phyloP scores from a whole-genome alignment of 2,329 filamentous ascomycete species.

The Chrysoporthe puriensis region DNA sequence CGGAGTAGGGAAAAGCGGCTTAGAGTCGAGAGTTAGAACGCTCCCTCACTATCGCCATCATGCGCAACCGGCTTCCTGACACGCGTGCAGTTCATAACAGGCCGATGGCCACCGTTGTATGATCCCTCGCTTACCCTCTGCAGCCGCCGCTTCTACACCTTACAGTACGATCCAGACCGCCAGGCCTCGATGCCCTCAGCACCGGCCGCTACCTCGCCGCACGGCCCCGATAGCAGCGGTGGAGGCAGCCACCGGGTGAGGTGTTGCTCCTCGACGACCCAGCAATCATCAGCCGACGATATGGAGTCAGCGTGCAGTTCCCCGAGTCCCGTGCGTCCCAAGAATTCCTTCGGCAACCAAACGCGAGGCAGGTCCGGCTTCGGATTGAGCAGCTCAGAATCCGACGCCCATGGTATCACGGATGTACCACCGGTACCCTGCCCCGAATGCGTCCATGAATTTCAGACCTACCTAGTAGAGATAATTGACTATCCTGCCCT shows the following conservation, averaged over 20 bases:
- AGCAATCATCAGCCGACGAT: slow-evolving; percentile 20
- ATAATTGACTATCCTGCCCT: slow-evolving; percentile 37
- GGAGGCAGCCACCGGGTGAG: background rate
- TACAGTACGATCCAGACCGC: slow-evolving; percentile 22
- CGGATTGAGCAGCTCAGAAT: no score
- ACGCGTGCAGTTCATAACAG: slow-evolving; percentile 34
- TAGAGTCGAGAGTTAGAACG: slow-evolving; percentile 34
- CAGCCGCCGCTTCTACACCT: slow-evolving; percentile 36
- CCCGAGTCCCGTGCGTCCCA: slow-evolving; percentile 8
- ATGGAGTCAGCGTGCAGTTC: slow-evolving; percentile 31
- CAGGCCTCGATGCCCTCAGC: slow-evolving; percentile 1
- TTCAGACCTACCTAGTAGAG: slow-evolving; percentile 36
- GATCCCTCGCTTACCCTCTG: slow-evolving; percentile 37
- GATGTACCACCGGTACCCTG: slow-evolving; percentile 2
- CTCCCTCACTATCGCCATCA: slow-evolving; percentile 11
- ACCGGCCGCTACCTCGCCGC: slow-evolving; percentile 1
- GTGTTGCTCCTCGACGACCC: background rate
- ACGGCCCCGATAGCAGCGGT: background rate
- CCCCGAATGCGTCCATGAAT: slow-evolving; percentile 28
- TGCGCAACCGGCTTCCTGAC: background rate
- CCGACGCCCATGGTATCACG: background rate
- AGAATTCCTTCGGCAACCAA: background rate
- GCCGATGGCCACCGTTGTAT: slow-evolving; percentile 37
- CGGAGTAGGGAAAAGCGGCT: slow-evolving; percentile 38
- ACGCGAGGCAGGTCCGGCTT: background rate